Evolutionary conservation across 208 protist species (phyloP), one percentile per base, ranked within the genome.

Genomic region (Novymonas esmeraldas): DNA sequence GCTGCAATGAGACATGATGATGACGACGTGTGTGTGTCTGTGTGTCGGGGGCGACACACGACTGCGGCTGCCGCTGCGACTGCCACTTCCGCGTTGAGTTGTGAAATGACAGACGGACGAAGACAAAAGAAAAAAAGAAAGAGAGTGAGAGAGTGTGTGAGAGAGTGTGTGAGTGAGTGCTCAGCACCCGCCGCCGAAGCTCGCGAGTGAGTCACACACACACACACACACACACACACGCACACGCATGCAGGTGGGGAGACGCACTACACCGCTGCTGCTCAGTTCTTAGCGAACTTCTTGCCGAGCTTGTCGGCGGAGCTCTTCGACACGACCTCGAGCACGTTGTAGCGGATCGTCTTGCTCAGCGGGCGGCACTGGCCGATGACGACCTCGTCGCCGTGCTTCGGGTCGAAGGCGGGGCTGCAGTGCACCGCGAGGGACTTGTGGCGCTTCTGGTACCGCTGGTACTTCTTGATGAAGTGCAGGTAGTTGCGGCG

Each of bases 401-500:
- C 99, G 52, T 95, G 93, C 79, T 98, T 98, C 31, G 99, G 86
- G 78, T 97, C 93, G 90, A 99, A 99, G 81, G 84, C 84, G 16
- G 99, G 99, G 56, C 97, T 99, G 85, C 90, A 90, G 95, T 99
- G 99, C 57, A 98, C 99, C 34, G 99, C 81, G 38, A 99, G 87
- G 74, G 99, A 99, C 68, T 93, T 98, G 95, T 99, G 99, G 74
- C 99, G 96, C 97, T 99, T 99, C 93, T 99, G 99, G 90, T 99
- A 99, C 83, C 99, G 93, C 90, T 99, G 99, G 95, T 99, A 99
- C 94, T 99, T 99, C 72, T 92, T 92, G 85, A 99, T 95, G 93
- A 99, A 99, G 92, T 99, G 99, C 57, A 99, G 97, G 89, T 99
- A 99, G 86, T 99, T 98, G 79, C 99, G 95, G 79, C 99, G 97